phyloP scores from a whole-genome alignment of 305 asterid species.

The Fraxinus albicans region DNA sequence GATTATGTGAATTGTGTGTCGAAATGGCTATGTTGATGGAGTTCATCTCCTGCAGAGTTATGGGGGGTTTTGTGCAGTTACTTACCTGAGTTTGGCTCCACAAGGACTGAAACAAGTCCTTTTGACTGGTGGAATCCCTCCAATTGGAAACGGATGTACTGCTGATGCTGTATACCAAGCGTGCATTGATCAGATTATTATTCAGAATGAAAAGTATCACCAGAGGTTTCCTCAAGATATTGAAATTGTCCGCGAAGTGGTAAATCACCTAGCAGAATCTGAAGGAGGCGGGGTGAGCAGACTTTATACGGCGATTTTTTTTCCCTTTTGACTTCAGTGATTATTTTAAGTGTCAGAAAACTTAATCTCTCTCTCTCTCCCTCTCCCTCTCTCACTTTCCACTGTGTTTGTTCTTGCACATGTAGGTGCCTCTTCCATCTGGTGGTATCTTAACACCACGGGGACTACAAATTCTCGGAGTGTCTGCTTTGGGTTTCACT shows the following conservation, averaged over 20 bases:
- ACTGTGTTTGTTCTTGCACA: constrained; percentile 8
- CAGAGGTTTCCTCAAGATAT: constrained; percentile 81
- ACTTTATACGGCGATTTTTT: background rate
- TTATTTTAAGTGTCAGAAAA: background rate
- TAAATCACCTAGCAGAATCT: constrained; percentile 63
- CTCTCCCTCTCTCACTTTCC: constrained; percentile 8
- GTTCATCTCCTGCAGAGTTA: constrained; percentile 65
- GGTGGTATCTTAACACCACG: constrained; percentile 83
- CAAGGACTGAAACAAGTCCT: constrained; percentile 88
- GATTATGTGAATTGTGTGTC: constrained; percentile 6
- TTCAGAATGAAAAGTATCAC: constrained; percentile 76
- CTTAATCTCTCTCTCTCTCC: background rate
- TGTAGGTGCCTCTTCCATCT: constrained; percentile 78
- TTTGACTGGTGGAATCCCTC: constrained; percentile 92
- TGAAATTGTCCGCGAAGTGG: constrained; percentile 56
- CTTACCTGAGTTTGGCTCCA: constrained; percentile 93
- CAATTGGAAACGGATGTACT: constrained; percentile 69
- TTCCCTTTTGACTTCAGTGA: background rate
- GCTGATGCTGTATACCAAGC: constrained; percentile 81
- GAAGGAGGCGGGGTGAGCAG: constrained; percentile 92
- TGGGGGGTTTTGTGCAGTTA: constrained; percentile 91
- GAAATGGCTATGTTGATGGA: constrained; percentile 13
- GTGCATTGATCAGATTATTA: constrained; percentile 63
- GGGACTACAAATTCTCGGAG: constrained; percentile 82
- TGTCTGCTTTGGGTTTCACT: constrained; percentile 75